phyloP scores from a whole-genome alignment of 306 rosid genomes.

The Medicago arabica region DNA sequence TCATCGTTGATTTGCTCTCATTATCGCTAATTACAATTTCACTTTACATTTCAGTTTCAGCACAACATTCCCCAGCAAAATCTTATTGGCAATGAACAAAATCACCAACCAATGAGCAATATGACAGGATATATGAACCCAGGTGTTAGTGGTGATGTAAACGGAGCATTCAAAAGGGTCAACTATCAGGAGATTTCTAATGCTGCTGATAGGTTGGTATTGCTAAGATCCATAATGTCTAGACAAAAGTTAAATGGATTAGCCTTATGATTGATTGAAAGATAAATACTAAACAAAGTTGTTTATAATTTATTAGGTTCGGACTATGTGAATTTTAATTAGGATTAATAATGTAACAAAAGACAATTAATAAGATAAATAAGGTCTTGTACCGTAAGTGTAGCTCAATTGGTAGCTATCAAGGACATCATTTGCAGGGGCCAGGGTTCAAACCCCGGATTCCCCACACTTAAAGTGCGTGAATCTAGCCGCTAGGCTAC shows the following conservation, averaged over 20 bases:
- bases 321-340: background rate
- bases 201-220: slow-evolving; percentile 52
- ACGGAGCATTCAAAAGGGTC: slow-evolving; percentile 41
- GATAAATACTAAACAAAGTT: background rate
- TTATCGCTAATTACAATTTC: slow-evolving; percentile 9
- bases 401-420: too few relatives aligned
- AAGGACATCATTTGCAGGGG: too few relatives aligned
- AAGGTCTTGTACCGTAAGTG: too few relatives aligned
- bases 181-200: slow-evolving; percentile 42
- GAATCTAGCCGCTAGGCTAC: too few relatives aligned
- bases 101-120: slow-evolving; percentile 48
- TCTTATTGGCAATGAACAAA: slow-evolving; percentile 46
- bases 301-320: background rate
- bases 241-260: background rate
- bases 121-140: slow-evolving; percentile 46
- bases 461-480: too few relatives aligned
- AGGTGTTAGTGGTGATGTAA: slow-evolving; percentile 46
- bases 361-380: too few relatives aligned
- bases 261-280: background rate
- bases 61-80: slow-evolving; percentile 48
- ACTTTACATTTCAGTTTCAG: slow-evolving; percentile 53
- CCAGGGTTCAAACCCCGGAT: too few relatives aligned
- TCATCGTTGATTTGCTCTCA: slow-evolving; percentile 24
- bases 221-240: background rate
- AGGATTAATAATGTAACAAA: background rate